Conservation (phyloP, 2,329 filamentous ascomycete genomes). For the Talaromyces funiculosus region DNA sequence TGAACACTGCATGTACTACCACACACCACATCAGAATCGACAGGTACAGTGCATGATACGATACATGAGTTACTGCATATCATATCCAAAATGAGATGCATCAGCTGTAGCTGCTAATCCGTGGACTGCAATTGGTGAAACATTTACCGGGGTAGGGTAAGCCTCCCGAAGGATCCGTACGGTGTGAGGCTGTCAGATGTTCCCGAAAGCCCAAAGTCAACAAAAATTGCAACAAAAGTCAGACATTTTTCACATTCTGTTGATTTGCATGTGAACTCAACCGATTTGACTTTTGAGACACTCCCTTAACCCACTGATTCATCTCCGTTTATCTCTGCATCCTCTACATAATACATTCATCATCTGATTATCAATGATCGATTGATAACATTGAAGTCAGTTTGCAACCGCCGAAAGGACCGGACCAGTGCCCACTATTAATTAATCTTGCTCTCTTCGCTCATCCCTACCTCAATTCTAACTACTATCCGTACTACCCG, state of each 20-base stretch:
- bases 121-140: background rate
- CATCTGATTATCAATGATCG: background rate
- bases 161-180: background rate
- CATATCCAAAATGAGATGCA: background rate
- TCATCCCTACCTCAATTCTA: background rate
- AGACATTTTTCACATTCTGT: background rate
- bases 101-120: background rate
- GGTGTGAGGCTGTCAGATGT: background rate
- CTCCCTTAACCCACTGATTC: background rate
- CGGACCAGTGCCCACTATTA: background rate
- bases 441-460: background rate
- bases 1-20: background rate
- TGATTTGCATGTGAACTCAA: constrained; percentile 5
- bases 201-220: background rate
- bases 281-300: background rate
- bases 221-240: background rate
- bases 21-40: background rate
- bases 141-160: background rate
- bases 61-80: background rate
- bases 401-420: background rate
- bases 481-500: background rate
- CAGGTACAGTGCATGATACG: background rate
- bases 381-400: background rate
- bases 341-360: background rate
- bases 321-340: too few relatives aligned